Evolutionary conservation across 2,329 filamentous ascomycete species (phyloP).

Genomic region (Simplicillium aogashimaense): DNA sequence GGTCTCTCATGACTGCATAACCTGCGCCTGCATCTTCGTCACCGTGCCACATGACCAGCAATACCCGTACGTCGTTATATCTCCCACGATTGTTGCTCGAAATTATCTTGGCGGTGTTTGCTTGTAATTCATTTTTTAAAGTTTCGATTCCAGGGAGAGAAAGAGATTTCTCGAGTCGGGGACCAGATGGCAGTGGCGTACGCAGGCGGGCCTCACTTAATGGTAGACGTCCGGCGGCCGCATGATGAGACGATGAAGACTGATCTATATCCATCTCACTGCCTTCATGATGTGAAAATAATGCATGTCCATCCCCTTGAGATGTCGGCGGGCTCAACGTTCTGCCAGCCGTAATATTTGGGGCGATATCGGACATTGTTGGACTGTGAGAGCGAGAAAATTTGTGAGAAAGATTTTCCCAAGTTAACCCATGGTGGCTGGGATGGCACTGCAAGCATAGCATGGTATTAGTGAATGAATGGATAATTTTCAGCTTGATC

Average conservation of each 20-base stretch:
- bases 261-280: constrained; percentile 48
- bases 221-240: constrained; percentile 21
- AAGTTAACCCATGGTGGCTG: constrained; percentile 50
- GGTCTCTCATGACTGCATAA: constrained; percentile 31
- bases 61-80: constrained; percentile 40
- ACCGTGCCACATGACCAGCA: constrained; percentile 48
- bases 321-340: constrained; percentile 35
- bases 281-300: constrained; percentile 31
- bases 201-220: constrained; percentile 40
- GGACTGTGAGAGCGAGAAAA: constrained; percentile 43
- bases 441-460: constrained; percentile 39
- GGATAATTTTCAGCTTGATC: background rate
- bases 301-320: constrained; percentile 22
- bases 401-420: constrained; percentile 47
- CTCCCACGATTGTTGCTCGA: constrained; percentile 39
- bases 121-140: constrained; percentile 42
- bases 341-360: constrained; percentile 27
- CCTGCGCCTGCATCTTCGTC: constrained; percentile 35
- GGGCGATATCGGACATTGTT: constrained; percentile 36
- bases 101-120: constrained; percentile 36
- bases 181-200: constrained; percentile 46
- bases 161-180: constrained; percentile 40
- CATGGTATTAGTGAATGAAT: constrained; percentile 6
- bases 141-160: constrained; percentile 40
- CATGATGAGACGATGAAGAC: constrained; percentile 20